These are phyloP conservation scores for Cryoendolithus antarcticus DNA, from an alignment of 2,329 filamentous ascomycete species.

Conservation along the genomic window DNA sequence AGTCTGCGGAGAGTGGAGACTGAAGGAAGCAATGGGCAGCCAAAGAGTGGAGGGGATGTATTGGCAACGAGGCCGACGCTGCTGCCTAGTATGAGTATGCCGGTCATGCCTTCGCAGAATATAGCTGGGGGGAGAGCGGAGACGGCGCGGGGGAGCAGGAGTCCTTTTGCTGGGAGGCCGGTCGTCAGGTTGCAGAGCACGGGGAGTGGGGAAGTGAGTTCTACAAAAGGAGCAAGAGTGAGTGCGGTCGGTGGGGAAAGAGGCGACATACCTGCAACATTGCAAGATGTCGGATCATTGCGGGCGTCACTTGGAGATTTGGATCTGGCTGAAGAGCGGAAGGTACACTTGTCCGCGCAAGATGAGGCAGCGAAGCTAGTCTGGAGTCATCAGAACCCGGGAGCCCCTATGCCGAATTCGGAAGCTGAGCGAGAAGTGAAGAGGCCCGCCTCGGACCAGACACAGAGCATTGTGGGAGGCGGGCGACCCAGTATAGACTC, in stretches of 20 bases:
- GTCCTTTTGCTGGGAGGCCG: constrained; percentile 21
- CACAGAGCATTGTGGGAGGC: constrained; percentile 1
- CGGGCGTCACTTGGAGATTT: constrained; percentile 63
- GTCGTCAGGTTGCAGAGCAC: constrained; percentile 11
- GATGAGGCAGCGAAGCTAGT: constrained; percentile 70
- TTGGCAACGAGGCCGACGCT: constrained; percentile 18
- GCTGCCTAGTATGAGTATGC: constrained; percentile 22
- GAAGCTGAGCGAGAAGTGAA: constrained; percentile 22
- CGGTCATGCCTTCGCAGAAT: constrained; percentile 13
- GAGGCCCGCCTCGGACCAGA: background rate
- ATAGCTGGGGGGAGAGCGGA: constrained; percentile 12
- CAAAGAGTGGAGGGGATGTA: background rate
- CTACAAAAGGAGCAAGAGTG: constrained; percentile 49
- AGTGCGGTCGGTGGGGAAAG: constrained; percentile 61
- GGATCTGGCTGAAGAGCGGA: constrained; percentile 51
- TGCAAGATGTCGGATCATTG: constrained; percentile 60
- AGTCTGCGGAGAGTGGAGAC: constrained; percentile 19
- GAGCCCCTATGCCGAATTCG: constrained; percentile 48
- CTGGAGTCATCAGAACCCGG: constrained; percentile 61
- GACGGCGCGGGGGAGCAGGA: constrained; percentile 10
- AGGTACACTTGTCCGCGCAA: constrained; percentile 57
- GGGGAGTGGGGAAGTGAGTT: constrained; percentile 13
- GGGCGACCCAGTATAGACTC: constrained; percentile 9
- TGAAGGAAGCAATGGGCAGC: constrained; percentile 6
- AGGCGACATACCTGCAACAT: constrained; percentile 67